Base-by-base conservation (phyloP, 2,329 filamentous ascomycete species). In the Colletotrichum liriopes region DNA sequence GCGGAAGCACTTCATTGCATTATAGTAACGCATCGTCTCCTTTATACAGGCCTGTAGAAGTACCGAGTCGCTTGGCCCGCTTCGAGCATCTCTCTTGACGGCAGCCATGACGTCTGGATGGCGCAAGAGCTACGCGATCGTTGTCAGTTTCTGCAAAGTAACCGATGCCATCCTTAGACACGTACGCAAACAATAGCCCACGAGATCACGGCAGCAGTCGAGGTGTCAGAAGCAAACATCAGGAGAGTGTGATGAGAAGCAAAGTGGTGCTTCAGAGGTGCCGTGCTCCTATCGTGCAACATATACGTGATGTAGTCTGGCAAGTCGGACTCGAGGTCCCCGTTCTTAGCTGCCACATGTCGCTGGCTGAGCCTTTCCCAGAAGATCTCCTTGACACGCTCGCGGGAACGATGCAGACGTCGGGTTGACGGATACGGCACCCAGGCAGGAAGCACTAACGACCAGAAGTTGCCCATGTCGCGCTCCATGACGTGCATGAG, bases 271-370 rank as follows among this genome's bases (percentile, higher is more conserved):
- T 51, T 72, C 32, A 76, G 45, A 5, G 52, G 67, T 1, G 69
- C 71, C 12, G 74, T 75, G 43, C 61, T 29, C 32, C 60, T 49
- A 43, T 74, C 75, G 41, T 68, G 56, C 54, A 76, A 58, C 16
- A 72, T 70, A 52, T 74, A 73, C 1, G 75, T 73, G 60, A 74
- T 43, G 67, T 76, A 77, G 61, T 76, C 76, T 32, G 66, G 65
- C 14, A 69, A 29, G 47, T 72, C 54, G 5, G 58, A 32, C 32
- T 60, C 45, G 23, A 72, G 23, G 39, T 61, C 54, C 20, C 70
- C 70, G 2, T 62, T 67, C 26, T 67, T 59, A n/a, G 65, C 65
- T 7, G 61, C 41, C 0, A 56, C 52, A 16, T 67, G 70, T 16
- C 76, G 62, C 37, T 74, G 58, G 16, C 32, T 49, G 11, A 77